Evolutionary conservation across 202 grass and related monocot genomes (phyloP).

Genomic region (Carex sylvatica): DNA sequence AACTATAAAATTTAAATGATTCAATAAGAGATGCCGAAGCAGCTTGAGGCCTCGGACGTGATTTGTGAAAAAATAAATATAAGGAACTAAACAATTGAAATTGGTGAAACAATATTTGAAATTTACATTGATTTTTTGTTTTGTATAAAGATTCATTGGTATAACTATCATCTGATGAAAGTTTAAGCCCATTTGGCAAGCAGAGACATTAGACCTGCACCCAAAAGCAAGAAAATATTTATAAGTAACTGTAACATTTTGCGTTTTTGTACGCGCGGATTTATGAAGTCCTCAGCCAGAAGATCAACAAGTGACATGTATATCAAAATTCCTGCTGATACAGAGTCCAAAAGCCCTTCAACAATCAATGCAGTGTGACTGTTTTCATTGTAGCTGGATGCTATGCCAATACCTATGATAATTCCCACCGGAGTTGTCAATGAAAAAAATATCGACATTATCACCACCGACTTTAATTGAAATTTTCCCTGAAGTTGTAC

Average conservation of each 20-base stretch:
- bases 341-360: slow-evolving; percentile 50
- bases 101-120: too few species aligned
- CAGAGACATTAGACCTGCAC: slow-evolving; percentile 68
- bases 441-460: slow-evolving; percentile 66
- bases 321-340: slow-evolving; percentile 53
- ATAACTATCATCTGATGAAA: too few species aligned
- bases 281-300: slow-evolving; percentile 66
- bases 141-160: too few species aligned
- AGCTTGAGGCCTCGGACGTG: too few species aligned
- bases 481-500: slow-evolving; percentile 51
- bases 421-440: slow-evolving; percentile 69
- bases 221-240: slow-evolving; percentile 43
- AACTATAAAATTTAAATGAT: too few species aligned
- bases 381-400: slow-evolving; percentile 47
- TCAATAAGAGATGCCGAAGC: too few species aligned
- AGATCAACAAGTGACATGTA: slow-evolving; percentile 82
- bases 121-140: too few species aligned
- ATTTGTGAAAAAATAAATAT: too few species aligned
- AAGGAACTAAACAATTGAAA: too few species aligned
- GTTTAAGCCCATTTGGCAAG: slow-evolving; percentile 36
- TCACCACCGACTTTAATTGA: slow-evolving; percentile 31
- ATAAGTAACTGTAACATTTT: slow-evolving; percentile 43
- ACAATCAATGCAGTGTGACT: slow-evolving; percentile 54
- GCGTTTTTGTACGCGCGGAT: slow-evolving; percentile 52
- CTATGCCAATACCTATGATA: slow-evolving; percentile 37